These are phyloP conservation scores for Cinnamomum micranthum DNA, from an alignment of 164 flowering plant species.

Conservation along the genomic window DNA sequence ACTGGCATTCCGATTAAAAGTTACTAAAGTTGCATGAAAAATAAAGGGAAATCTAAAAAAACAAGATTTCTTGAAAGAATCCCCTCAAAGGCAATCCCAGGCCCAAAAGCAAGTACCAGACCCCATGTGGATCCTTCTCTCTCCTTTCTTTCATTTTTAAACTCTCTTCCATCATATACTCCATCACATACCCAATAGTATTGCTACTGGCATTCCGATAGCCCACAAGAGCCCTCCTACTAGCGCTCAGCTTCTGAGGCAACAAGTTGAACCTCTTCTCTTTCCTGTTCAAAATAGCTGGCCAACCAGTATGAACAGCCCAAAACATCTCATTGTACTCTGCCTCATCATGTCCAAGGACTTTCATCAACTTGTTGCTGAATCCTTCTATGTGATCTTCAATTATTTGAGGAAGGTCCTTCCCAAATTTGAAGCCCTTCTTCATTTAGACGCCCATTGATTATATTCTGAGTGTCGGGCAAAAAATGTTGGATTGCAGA, in stretches of 20 bases:
- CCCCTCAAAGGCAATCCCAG: conserved; percentile 89
- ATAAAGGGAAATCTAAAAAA: background rate
- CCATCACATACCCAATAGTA: conserved; percentile 88
- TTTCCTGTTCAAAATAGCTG: conserved; percentile 78
- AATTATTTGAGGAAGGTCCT: conserved; percentile 84
- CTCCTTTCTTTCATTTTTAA: conserved; percentile 35
- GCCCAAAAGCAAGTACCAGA: conserved; percentile 89
- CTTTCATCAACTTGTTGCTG: conserved; percentile 50
- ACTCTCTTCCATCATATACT: conserved; percentile 79
- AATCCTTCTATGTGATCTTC: conserved; percentile 78
- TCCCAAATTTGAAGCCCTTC: conserved; percentile 83
- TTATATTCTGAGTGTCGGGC: conserved; percentile 72
- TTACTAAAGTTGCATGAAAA: background rate
- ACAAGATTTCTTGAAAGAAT: conserved; percentile 62
- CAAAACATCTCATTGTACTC: conserved; percentile 79
- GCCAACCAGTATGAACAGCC: conserved; percentile 98
- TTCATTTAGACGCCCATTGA: conserved; percentile 77
- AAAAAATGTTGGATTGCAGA: conserved; percentile 72
- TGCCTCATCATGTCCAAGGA: conserved; percentile 27
- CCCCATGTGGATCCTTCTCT: conserved; percentile 48
- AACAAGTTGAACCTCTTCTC: conserved; percentile 77
- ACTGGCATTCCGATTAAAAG: too few relatives aligned
- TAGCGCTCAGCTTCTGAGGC: conserved; percentile 69
- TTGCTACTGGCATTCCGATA: conserved; percentile 95
- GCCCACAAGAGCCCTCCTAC: conserved; percentile 75